Evolutionary conservation across 2,329 filamentous ascomycete genomes (phyloP), one percentile per base, ranked within the genome.

Genomic region (Aspergillus calidoustus): DNA sequence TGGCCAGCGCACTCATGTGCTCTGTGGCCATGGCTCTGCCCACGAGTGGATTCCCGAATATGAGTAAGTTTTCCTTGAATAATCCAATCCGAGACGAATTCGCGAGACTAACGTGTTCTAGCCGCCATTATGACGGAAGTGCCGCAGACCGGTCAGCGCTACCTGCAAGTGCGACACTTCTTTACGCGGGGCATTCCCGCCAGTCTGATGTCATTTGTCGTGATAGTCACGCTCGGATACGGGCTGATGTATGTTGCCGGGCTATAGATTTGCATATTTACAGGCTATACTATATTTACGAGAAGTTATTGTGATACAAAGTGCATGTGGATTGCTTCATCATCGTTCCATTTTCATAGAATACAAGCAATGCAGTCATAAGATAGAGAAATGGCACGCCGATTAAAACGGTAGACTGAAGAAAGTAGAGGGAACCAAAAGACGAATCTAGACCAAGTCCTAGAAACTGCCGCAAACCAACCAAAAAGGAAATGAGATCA

Each of bases 41-140:
- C 3, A 99, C 95, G 0, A 94, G 90, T 74, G 96, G 95, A 8
- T 99, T 99, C 81, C 95, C 95, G 1, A 99, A 99, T 70, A 99
- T 99, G 95, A 99, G 93, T 97, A 87, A 84, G 93, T 91, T 50
- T 13, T 5, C 34, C 11, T 15, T 41, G 5, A 41, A 41, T 41
- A 41, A 30, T 49, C 19, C 47, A 60, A 11, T 44, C 23, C 52
- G 41, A 17, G 28, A 41, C 30, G 31, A 47, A 7, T 8, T 34
- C 56, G 46, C 23, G 31, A 55, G 59, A 47, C 63, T 67, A 62
- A 67, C 48, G 19, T 34, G 23, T 53, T 60, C 31, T 66, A 96
- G 92, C 95, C 72, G 95, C 95, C 4, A 98, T 99, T 72, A 98
- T 99, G 95, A 98, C 98, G 84, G 95, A 99, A 79, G 94, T 99